Evolutionary conservation across 371 early-diverging fungal species (phyloP), one percentile per base, ranked within the genome.

Genomic region (Mortierella sp.): DNA sequence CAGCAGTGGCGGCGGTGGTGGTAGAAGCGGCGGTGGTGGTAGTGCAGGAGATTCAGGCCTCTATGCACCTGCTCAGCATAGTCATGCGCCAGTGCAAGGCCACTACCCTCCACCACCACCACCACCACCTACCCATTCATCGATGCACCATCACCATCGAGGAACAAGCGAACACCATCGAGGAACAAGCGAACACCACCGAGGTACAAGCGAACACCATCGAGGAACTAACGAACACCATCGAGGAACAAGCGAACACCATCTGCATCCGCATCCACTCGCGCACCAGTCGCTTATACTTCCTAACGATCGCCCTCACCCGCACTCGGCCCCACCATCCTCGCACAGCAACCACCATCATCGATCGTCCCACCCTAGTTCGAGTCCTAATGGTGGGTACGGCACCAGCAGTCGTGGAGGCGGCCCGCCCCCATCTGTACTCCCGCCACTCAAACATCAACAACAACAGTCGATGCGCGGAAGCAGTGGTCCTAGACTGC

Each of bases 81-180:
- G 58, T 3, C 58, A 58, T 58, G 58, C 58, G 26, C 63, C 63
- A 31, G 63, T 63, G 31, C 63, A 63, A 34, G 74, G 60, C 14
- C 74, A 77, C 26, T 77, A 74, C 31, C 78, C 78, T 24, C 76
- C 72, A 10, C 68, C n/a, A n/a, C n/a, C 70, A 2, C 72, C 72
- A 9, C 75, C 72, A 9, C 68, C 70, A 4, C 63, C 72, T 5
- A 31, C 76, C 16, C 44, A 26, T 9, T 42, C 68, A 5, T 24
- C 68, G 42, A 42, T 68, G 21, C 68, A 68, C 11, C 71, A 70
- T 44, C 72, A 80, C 19, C 75, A 75, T 21, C 75, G 75, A 21
- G 19, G 42, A 68, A 38, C 38, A 38, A 50, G 50, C 50, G 50
- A 50, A 38, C 72, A 80, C 19, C 80, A 80, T 21, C 75, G 75